phyloP scores from a whole-genome alignment of 257 asterid genomes.

The Prunella vulgaris region DNA sequence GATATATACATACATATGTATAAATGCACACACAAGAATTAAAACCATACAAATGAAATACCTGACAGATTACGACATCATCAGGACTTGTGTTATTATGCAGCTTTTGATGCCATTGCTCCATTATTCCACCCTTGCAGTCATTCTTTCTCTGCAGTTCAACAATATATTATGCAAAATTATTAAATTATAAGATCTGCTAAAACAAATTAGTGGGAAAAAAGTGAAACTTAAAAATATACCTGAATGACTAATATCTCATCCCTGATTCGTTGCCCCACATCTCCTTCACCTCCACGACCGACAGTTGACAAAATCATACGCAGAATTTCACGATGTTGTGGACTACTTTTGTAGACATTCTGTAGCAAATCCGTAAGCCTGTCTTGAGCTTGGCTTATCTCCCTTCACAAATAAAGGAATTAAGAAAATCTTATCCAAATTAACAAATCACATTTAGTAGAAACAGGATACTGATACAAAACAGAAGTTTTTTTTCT shows the following conservation, averaged over 20 bases:
- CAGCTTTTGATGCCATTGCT: conserved; percentile 98
- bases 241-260: conserved; percentile 98
- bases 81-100: conserved; percentile 99
- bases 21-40: not conserved
- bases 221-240: conserved; percentile 2
- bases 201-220: not conserved
- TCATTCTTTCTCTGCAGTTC: conserved; percentile 74
- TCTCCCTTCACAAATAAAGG: conserved; percentile 62
- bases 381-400: conserved; percentile 97
- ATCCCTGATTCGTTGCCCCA: conserved; percentile 97
- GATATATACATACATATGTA: not conserved
- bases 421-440: conserved; percentile 1
- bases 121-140: conserved; percentile 98
- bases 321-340: conserved; percentile 67
- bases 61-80: conserved; percentile 97
- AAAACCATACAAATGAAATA: not conserved
- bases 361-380: conserved; percentile 81
- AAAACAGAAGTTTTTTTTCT: conserved; percentile 1
- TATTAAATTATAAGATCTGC: conserved; percentile 11
- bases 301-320: conserved; percentile 98
- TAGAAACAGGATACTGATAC: not conserved
- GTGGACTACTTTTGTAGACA: conserved; percentile 55
- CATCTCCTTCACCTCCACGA: conserved; percentile 99
- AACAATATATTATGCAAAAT: conserved; percentile 13
- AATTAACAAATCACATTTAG: not conserved